Evolutionary conservation across 2,329 filamentous ascomycete genomes (phyloP).

Genomic region (Colletotrichum sp.): DNA sequence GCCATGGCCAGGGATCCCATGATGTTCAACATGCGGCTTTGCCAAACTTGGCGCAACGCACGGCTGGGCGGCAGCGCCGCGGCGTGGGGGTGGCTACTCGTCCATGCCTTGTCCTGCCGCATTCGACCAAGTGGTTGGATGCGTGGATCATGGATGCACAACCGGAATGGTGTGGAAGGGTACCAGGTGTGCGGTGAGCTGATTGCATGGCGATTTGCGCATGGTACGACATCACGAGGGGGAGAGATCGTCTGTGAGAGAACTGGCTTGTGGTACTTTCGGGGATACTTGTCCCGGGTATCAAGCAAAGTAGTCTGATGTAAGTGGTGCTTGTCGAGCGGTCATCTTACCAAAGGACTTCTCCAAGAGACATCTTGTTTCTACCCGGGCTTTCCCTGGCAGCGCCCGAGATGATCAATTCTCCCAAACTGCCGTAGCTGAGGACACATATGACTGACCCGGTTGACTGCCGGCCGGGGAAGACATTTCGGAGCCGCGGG

Average conservation of each 20-base stretch:
- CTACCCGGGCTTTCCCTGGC: neutral
- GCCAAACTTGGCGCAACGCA: constrained; percentile 2
- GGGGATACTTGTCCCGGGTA: neutral
- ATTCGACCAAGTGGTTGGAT: neutral
- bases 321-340: neutral
- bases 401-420: neutral
- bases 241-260: neutral
- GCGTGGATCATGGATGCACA: neutral
- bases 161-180: neutral
- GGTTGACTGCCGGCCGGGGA: neutral
- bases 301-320: neutral
- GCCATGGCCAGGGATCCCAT: neutral
- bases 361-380: neutral
- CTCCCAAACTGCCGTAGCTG: neutral
- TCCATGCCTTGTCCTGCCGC: neutral
- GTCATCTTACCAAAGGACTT: neutral
- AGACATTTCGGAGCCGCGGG: neutral
- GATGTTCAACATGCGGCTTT: constrained; percentile 2
- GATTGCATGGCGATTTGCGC: neutral
- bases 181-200: neutral
- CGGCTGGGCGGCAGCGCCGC: neutral
- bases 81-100: constrained; percentile 3
- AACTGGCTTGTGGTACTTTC: neutral
- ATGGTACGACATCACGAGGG: neutral
- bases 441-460: neutral